phyloP scores from a whole-genome alignment of 1,284 basidiomycete species.

The Sutorius eximius region DNA sequence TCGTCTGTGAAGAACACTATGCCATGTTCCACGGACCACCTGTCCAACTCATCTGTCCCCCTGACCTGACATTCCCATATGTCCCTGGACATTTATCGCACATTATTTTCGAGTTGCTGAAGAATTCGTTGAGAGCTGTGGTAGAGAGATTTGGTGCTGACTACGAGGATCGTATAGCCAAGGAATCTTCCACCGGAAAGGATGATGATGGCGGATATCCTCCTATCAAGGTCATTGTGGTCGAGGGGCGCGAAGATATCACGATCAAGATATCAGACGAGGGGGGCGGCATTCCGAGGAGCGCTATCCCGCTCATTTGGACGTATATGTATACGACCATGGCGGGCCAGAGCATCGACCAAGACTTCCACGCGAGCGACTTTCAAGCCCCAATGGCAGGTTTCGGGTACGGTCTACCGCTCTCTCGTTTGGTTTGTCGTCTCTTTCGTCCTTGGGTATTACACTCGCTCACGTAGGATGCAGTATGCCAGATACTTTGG shows the following conservation, averaged over 20 bases:
- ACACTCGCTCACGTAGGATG: slow-evolving; percentile 8
- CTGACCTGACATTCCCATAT: slow-evolving; percentile 88
- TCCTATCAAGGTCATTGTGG: slow-evolving; percentile 95
- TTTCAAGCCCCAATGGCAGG: slow-evolving; percentile 99
- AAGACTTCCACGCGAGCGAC: slow-evolving; percentile 85
- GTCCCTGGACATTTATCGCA: slow-evolving; percentile 96
- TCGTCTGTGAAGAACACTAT: slow-evolving; percentile 98
- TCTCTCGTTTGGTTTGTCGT: slow-evolving; percentile 76
- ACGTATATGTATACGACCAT: slow-evolving; percentile 99
- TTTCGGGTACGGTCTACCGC: slow-evolving; percentile 91
- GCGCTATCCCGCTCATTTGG: slow-evolving; percentile 95
- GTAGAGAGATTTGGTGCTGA: slow-evolving; percentile 92
- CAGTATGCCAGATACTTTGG: slow-evolving; percentile 96
- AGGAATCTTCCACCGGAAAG: slow-evolving; percentile 7
- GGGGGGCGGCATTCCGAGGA: slow-evolving; percentile 93
- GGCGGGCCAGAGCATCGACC: slow-evolving; percentile 84
- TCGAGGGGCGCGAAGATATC: slow-evolving; percentile 94
- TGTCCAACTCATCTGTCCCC: slow-evolving; percentile 94
- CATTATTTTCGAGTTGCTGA: slow-evolving; percentile 97
- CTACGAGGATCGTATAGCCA: slow-evolving; percentile 56
- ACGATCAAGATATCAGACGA: slow-evolving; percentile 98
- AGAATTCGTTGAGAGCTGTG: slow-evolving; percentile 96
- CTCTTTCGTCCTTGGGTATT: slow-evolving; percentile 7
- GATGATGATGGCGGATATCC: slow-evolving; percentile 53
- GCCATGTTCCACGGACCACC: slow-evolving; percentile 95